Evolutionary conservation across 2,329 filamentous ascomycete genomes (phyloP).

Genomic region (Trichophyton simii): DNA sequence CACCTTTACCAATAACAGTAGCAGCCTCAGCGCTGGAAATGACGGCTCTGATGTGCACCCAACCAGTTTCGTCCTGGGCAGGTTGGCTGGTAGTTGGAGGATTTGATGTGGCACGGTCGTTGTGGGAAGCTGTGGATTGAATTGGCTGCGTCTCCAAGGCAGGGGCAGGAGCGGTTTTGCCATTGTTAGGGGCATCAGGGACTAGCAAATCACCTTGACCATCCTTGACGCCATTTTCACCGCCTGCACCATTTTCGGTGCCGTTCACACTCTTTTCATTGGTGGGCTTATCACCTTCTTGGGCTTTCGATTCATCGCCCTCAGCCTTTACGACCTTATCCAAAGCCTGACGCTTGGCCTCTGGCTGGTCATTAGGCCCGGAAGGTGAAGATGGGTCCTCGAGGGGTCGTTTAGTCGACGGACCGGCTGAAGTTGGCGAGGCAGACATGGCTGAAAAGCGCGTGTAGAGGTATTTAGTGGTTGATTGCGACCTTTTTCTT

Average conservation of each 20-base stretch:
- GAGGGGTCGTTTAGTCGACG: constrained; percentile 69
- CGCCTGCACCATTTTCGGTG: constrained; percentile 3
- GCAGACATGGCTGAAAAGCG: constrained; percentile 54
- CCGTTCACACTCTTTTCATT: constrained; percentile 23
- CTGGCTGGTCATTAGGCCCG: constrained; percentile 79
- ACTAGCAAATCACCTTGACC: constrained; percentile 57
- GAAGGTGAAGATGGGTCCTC: constrained; percentile 96
- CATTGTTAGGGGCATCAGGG: constrained; percentile 49
- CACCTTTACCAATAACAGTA: constrained; percentile 95
- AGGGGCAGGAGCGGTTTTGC: constrained; percentile 34
- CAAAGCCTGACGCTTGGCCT: constrained; percentile 90
- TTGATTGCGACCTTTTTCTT: constrained; percentile 2
- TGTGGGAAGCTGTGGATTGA: constrained; percentile 44
- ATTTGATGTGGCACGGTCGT: constrained; percentile 37
- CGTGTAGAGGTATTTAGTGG: constrained; percentile 15
- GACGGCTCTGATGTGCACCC: constrained; percentile 93
- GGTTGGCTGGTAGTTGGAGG: constrained; percentile 27
- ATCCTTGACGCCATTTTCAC: constrained; percentile 40
- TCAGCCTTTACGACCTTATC: constrained; percentile 75
- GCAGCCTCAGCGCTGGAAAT: constrained; percentile 96
- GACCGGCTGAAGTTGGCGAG: constrained; percentile 39
- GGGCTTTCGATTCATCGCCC: constrained; percentile 26
- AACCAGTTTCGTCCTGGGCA: constrained; percentile 78
- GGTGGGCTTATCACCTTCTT: constrained; percentile 33
- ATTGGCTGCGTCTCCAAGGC: constrained; percentile 46